Evolutionary conservation across 441 rosid species (phyloP).

Genomic region (Flueggea neowawraea): DNA sequence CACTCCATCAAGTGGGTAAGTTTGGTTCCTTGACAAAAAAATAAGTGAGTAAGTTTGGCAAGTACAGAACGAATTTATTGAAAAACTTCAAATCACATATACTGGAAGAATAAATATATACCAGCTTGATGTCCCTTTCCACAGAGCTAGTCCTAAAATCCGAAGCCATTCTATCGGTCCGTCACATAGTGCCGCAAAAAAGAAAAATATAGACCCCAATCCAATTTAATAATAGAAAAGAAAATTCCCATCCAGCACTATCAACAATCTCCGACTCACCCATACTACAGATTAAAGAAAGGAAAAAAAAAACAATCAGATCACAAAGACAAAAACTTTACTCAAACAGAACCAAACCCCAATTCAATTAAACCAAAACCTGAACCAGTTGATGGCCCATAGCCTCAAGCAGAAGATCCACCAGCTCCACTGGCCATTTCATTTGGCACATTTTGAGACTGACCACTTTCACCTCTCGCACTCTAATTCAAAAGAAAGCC

Average conservation of each 20-base stretch:
- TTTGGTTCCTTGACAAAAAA: no score
- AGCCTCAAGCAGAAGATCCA: constrained; percentile 43
- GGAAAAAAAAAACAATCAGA: no score
- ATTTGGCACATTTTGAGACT: constrained; percentile 43
- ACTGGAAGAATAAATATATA: constrained; percentile 14
- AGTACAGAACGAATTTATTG: no score
- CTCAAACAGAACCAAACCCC: no score
- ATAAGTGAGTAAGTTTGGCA: no score
- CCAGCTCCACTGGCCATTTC: constrained; percentile 41
- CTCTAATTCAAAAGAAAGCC: constrained; percentile 17
- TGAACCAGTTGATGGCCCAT: no score
- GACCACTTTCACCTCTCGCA: constrained; percentile 34
- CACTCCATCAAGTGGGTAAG: no score
- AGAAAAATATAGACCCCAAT: background rate
- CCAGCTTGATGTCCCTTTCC: constrained; percentile 95
- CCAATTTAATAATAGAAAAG: background rate
- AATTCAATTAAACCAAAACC: no score
- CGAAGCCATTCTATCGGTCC: constrained; percentile 80
- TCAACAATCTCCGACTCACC: constrained; percentile 11
- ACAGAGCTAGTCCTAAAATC: constrained; percentile 79
- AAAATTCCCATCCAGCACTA: no score
- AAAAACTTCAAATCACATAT: background rate
- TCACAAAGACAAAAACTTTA: no score
- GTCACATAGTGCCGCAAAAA: constrained; percentile 28
- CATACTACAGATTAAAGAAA: no score